Evolutionary conservation across 1,284 basidiomycete species (phyloP), one percentile per base, ranked within the genome.

Genomic region (Rhizoctonia solani): DNA sequence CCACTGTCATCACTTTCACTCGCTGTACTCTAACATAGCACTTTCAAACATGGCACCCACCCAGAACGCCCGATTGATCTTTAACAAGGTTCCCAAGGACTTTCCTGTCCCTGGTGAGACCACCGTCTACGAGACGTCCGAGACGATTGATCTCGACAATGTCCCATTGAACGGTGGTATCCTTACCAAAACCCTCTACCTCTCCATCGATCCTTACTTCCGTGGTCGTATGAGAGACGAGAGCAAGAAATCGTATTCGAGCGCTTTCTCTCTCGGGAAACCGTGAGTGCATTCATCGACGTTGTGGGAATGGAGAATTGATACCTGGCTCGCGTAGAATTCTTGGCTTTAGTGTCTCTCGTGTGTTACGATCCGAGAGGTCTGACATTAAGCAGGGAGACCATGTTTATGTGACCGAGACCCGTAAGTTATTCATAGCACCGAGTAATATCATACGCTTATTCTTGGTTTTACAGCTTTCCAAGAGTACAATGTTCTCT

Each of bases 161-260:
- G 80, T 79, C 1, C 72, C 79, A 4, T 75, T 86, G 11, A 75
- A 84, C 61, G 85, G 84, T 19, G 83, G 83, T 0, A 75, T 83
- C 69, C 75, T 87, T 21, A 70, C 83, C 58, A 84, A 85, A 74
- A 76, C 78, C 0, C 75, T 84, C 16, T 77, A 77, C 0, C 70
- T 83, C 3, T 81, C 78, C 14, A 75, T 84, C 29, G 83, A 85
- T 70, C 83, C 83, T 0, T 84, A 83, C 73, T 71, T 83, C 74
- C 74, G 80, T 37, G 77, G 75, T n/a, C 70, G 75, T 23, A 81
- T 83, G 82, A 72, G 69, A 21, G 63, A 67, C 13, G 53, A 54
- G 4, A 66, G 52, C 14, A 63, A 67, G 54, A 70, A 71, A 67
- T 69, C 61, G 32, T 72, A 72, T 44, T 34, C 55, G 3, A 65